These are phyloP conservation scores for Fraxinus latifolia DNA, from an alignment of 305 asterid species.

Conservation along the genomic window DNA sequence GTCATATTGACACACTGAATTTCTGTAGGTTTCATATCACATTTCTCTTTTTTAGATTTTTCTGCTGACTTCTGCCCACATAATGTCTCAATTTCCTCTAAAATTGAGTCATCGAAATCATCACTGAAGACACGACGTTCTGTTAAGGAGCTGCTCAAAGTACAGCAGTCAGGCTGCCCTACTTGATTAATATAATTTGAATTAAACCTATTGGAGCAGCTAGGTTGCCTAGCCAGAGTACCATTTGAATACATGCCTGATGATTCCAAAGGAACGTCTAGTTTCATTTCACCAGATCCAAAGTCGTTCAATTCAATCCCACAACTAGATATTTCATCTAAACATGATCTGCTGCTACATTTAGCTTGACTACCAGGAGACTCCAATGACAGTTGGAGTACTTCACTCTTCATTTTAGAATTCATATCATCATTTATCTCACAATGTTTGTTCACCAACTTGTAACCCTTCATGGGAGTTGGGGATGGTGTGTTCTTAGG, in stretches of 20 bases:
- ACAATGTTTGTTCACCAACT: slow-evolving; percentile 5
- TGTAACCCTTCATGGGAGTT: slow-evolving; percentile 20
- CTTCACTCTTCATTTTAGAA: slow-evolving; percentile 25
- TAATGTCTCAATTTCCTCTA: slow-evolving; percentile 72
- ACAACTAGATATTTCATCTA: slow-evolving; percentile 16
- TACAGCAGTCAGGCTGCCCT: slow-evolving; percentile 34
- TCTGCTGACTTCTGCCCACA: slow-evolving; percentile 53
- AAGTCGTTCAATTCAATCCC: slow-evolving; percentile 22
- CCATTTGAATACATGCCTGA: slow-evolving; percentile 21
- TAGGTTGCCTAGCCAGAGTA: slow-evolving; percentile 42
- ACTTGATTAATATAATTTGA: slow-evolving; percentile 22
- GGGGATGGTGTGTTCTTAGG: slow-evolving; percentile 37
- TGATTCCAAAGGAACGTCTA: slow-evolving; percentile 22
- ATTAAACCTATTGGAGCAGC: slow-evolving; percentile 25
- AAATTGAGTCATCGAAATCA: slow-evolving; percentile 71
- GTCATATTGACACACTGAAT: slow-evolving; percentile 28
- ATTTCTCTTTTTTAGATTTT: slow-evolving; percentile 35
- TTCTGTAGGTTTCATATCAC: slow-evolving; percentile 24
- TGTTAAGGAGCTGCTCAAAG: slow-evolving; percentile 24
- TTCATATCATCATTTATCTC: slow-evolving; percentile 21
- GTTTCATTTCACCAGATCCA: slow-evolving; percentile 22
- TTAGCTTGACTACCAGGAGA: slow-evolving; percentile 33
- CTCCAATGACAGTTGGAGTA: slow-evolving; percentile 4
- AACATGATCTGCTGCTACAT: slow-evolving; percentile 15
- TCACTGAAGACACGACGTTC: slow-evolving; percentile 36